Evolutionary conservation across 257 asterid genomes (phyloP).

Genomic region (Solanum virginianum): DNA sequence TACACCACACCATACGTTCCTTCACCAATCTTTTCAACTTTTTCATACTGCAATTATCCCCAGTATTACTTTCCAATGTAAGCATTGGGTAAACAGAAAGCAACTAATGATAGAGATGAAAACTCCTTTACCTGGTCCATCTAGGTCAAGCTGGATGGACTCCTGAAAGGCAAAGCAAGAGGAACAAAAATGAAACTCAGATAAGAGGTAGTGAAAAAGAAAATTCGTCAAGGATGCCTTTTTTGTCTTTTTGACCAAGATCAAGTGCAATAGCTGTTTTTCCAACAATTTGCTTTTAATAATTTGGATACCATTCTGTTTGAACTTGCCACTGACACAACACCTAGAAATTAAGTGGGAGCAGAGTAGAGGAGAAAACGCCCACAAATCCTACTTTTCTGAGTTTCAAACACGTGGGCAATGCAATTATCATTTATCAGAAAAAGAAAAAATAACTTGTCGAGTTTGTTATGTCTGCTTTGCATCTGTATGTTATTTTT

Average conservation of each 20-base stretch:
- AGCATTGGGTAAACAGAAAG: not conserved
- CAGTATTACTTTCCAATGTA: conserved; percentile 1
- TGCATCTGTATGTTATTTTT: no score
- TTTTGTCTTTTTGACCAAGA: not conserved
- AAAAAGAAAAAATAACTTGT: no score
- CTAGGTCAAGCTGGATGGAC: conserved; percentile 12
- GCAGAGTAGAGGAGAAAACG: not conserved
- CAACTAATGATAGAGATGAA: not conserved
- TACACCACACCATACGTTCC: conserved; percentile 98
- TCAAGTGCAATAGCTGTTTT: not conserved
- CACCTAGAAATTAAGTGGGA: not conserved
- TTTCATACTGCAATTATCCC: conserved; percentile 55
- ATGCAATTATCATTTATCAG: no score
- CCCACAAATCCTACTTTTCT: not conserved
- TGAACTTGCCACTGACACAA: not conserved
- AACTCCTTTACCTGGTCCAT: conserved; percentile 72
- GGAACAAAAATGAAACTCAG: not conserved
- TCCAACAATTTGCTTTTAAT: not conserved
- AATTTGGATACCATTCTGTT: not conserved
- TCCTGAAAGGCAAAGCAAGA: conserved; percentile 4
- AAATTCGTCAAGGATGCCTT: not conserved
- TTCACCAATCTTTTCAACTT: conserved; percentile 95
- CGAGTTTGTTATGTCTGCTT: no score
- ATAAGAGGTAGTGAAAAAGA: not conserved
- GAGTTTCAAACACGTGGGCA: not conserved